Evolutionary conservation across 768 basidiomycete genomes (phyloP).

Genomic region (Arthromyces matolae): DNA sequence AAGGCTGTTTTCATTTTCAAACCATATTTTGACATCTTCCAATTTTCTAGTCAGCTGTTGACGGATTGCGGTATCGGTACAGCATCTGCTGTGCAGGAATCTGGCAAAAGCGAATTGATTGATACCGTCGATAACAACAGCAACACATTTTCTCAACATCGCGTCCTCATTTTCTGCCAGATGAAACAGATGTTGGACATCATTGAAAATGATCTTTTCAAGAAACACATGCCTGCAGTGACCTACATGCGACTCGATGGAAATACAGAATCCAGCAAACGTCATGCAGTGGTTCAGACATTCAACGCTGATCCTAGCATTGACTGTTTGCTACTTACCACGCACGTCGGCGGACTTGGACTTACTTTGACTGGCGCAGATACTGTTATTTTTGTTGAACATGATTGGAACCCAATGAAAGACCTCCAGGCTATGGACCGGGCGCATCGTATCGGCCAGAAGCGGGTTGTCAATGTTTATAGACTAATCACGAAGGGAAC

Average conservation of each 20-base stretch:
- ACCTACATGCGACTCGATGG: conserved; percentile 99
- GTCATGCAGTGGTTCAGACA: conserved; percentile 95
- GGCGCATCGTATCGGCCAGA: conserved; percentile 96
- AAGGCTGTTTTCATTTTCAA: conserved; percentile 3
- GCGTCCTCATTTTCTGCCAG: conserved; percentile 99
- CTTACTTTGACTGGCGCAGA: conserved; percentile 96
- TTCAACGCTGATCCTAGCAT: conserved; percentile 98
- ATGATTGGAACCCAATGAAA: conserved; percentile 99
- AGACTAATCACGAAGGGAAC: conserved; percentile 96
- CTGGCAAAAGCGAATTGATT: conserved; percentile 63
- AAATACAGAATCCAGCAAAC: conserved; percentile 85
- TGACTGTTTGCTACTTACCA: conserved; percentile 92
- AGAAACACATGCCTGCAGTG: conserved; percentile 87
- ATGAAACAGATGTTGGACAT: conserved; percentile 99
- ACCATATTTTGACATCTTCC: neutral
- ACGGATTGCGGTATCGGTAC: conserved; percentile 91
- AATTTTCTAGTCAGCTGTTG: conserved; percentile 86
- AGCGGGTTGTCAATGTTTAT: conserved; percentile 98
- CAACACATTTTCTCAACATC: conserved; percentile 83
- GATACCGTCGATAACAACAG: conserved; percentile 54
- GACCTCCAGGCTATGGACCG: conserved; percentile 99
- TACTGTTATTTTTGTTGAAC: conserved; percentile 98
- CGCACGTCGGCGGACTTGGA: conserved; percentile 94
- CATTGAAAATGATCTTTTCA: conserved; percentile 92
- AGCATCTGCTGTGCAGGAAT: conserved; percentile 41